Percentiles rank a stretch among this genome's conserved stretches.
These are phyloP conservation scores for Garcia nutans DNA, from an alignment of 345 rosid genomes.

Conservation along the genomic window DNA sequence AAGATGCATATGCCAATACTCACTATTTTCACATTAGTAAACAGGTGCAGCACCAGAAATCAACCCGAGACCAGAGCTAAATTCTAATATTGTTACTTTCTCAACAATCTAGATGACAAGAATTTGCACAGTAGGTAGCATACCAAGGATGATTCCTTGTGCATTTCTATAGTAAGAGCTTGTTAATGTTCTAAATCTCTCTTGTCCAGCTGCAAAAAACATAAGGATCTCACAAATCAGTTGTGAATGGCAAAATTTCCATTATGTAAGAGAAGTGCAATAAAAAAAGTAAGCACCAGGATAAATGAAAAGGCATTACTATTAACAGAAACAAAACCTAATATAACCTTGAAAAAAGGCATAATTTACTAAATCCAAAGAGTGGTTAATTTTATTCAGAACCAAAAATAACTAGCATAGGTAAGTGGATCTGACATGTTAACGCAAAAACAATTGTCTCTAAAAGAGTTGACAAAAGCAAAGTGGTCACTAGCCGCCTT, in stretches of 20 bases:
- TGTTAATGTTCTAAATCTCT: slow-evolving; percentile 85
- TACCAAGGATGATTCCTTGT: slow-evolving; percentile 93
- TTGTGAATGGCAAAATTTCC: neutral
- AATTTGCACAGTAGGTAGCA: slow-evolving; percentile 12
- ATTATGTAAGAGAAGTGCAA: neutral
- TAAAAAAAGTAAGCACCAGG: neutral
- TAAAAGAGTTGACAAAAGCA: slow-evolving; percentile 2
- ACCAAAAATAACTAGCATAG: neutral
- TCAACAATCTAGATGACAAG: slow-evolving; percentile 17
- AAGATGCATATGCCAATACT: neutral
- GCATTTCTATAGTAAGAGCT: slow-evolving; percentile 94
- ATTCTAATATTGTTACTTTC: no score
- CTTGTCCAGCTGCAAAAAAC: slow-evolving; percentile 88
- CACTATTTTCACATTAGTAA: neutral
- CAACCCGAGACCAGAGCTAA: no score
- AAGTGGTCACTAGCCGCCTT: slow-evolving; percentile 8
- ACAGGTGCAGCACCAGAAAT: neutral
- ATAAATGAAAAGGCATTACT: neutral
- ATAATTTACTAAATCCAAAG: neutral
- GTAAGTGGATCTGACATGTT: slow-evolving; percentile 2
- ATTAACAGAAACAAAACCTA: neutral
- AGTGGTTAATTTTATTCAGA: neutral
- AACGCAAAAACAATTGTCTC: neutral
- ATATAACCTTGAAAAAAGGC: neutral
- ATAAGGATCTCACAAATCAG: slow-evolving; percentile 1